phyloP scores from a whole-genome alignment of 2,329 filamentous ascomycete genomes.

The Paecilomyces niveus region DNA sequence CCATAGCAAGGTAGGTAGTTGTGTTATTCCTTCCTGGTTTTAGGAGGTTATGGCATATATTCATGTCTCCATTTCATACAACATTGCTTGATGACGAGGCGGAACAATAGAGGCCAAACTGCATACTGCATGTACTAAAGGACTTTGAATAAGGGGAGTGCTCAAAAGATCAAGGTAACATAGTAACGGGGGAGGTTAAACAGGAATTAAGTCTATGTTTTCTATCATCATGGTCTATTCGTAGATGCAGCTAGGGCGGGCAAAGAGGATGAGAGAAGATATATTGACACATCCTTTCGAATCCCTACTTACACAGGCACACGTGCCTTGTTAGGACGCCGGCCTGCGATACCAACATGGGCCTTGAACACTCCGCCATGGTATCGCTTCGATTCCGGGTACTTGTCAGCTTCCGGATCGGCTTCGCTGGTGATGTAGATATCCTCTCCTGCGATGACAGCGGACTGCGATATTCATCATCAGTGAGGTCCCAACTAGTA shows the following conservation, averaged over 20 bases:
- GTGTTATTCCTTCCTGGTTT: neutral
- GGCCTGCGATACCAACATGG: constrained; percentile 65
- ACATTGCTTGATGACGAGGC: too few species aligned
- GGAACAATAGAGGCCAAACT: too few species aligned
- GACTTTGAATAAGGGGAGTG: too few species aligned
- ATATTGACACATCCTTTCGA: neutral
- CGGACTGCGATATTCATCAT: constrained; percentile 63
- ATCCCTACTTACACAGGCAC: neutral
- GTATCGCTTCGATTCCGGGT: constrained; percentile 54
- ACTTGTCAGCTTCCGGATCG: constrained; percentile 57
- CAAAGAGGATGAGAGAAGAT: too few species aligned
- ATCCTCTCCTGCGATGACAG: constrained; percentile 65
- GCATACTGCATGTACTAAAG: too few species aligned
- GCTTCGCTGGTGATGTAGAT: constrained; percentile 76
- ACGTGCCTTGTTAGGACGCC: constrained; percentile 50
- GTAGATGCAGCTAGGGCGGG: neutral
- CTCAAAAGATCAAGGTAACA: too few species aligned
- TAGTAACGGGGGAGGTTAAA: neutral
- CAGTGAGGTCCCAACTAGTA: neutral
- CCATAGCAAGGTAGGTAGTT: too few species aligned
- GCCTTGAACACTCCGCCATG: constrained; percentile 69
- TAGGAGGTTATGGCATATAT: neutral
- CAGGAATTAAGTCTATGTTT: neutral
- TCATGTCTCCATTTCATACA: too few species aligned
- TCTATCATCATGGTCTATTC: neutral